Percentiles rank a stretch among this genome's conserved stretches.
These are phyloP conservation scores for Hanseniaspora lindneri DNA, from an alignment of 805 yeast species.

Conservation along the genomic window DNA sequence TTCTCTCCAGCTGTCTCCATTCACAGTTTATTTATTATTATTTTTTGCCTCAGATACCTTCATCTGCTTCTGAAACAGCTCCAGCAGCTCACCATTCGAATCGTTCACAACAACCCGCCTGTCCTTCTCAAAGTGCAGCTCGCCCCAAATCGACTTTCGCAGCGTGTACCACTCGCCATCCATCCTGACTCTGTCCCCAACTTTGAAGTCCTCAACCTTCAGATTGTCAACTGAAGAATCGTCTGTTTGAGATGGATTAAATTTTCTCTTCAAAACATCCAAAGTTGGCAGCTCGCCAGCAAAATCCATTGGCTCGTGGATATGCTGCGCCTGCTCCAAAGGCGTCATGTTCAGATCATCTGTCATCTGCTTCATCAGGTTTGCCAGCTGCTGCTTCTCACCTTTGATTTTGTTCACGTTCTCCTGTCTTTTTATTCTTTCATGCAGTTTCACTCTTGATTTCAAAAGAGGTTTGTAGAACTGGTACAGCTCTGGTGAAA, in stretches of 20 bases:
- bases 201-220: slow-evolving; percentile 1
- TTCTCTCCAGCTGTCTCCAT: too few species aligned
- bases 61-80: slow-evolving; percentile 11
- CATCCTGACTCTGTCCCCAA: slow-evolving; percentile 10
- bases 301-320: not conserved
- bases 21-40: not conserved
- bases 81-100: not conserved
- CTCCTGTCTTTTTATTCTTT: slow-evolving; percentile 8
- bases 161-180: slow-evolving; percentile 10
- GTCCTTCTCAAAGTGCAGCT: slow-evolving; percentile 10
- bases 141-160: slow-evolving; percentile 11
- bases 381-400: slow-evolving; percentile 2
- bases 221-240: not conserved
- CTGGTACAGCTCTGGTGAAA: not conserved
- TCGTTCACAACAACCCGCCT: slow-evolving; percentile 4
- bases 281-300: not conserved
- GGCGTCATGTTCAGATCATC: slow-evolving; percentile 8
- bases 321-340: not conserved
- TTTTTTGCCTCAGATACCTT: too few species aligned
- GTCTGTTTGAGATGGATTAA: too few species aligned
- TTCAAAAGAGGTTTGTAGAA: slow-evolving; percentile 5
- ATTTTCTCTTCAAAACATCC: not conserved
- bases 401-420: slow-evolving; percentile 12
- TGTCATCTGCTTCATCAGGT: slow-evolving; percentile 5
- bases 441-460: slow-evolving; percentile 9